A percentile compares a stretch with the other conserved stretches of the same genome.
phyloP scores from a whole-genome alignment of 352 stramenopile species.

The Phytophthora chlamydospora region DNA sequence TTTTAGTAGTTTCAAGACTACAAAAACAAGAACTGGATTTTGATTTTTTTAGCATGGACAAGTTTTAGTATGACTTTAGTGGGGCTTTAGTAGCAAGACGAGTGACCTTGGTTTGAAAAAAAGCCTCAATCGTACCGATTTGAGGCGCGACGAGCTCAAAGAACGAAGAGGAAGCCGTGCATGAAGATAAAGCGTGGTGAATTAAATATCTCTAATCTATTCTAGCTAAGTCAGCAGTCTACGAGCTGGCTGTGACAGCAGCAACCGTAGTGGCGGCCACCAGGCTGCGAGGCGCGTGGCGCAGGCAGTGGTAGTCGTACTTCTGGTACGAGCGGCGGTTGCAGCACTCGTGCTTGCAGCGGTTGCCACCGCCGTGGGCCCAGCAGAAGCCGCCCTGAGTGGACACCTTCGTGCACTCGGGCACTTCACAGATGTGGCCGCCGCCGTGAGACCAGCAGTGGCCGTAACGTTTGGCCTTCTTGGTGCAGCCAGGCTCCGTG shows the following conservation, averaged over 20 bases:
- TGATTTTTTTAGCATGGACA: too few relatives aligned
- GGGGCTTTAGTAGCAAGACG: too few relatives aligned
- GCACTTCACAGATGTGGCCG: conserved; percentile 58
- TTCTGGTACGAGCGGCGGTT: conserved; percentile 72
- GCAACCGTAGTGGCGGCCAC: neutral
- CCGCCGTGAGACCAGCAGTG: conserved; percentile 74
- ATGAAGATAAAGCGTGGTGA: conserved; percentile 1
- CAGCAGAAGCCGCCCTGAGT: conserved; percentile 76
- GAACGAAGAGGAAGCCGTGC: neutral
- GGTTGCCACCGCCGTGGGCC: conserved; percentile 73
- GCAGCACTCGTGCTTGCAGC: conserved; percentile 62
- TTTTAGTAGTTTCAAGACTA: too few relatives aligned
- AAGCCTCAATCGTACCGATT: neutral
- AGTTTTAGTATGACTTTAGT: too few relatives aligned
- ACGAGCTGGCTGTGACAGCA: conserved; percentile 1
- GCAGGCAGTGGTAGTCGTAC: conserved; percentile 67
- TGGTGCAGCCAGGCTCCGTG: conserved; percentile 55
- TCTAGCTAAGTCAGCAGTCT: conserved; percentile 9
- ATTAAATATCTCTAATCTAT: conserved; percentile 32
- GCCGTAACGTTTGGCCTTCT: conserved; percentile 69
- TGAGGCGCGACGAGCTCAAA: neutral
- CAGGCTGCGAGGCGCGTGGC: conserved; percentile 38
- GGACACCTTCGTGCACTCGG: conserved; percentile 65
- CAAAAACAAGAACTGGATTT: too few relatives aligned
- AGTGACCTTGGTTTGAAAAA: too few relatives aligned